Evolutionary conservation across 83 land plant genomes (phyloP), one percentile per base, ranked within the genome.

Genomic region (Thuja plicata): DNA sequence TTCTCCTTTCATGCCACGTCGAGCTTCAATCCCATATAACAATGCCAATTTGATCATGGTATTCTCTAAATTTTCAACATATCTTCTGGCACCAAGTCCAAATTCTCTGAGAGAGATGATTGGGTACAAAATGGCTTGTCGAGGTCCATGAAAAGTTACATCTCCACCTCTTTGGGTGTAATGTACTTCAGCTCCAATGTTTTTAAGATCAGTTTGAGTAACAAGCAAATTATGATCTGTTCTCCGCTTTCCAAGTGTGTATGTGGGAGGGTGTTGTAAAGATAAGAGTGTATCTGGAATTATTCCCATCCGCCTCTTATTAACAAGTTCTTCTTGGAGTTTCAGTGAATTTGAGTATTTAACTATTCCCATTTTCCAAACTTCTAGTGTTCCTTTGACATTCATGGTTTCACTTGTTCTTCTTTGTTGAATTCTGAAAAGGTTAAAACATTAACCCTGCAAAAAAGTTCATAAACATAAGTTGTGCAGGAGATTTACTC

Each of bases 191-290:
- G 97, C 97, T 48, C 97, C 97, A 43, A 97, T 74, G 52, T 89
- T 43, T 85, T 92, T 38, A 5, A 97, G 94, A 5, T 91, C 94
- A 35, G 91, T 87, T 88, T 92, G 94, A 46, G 95, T 70, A 13
- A 95, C 84, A 45, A 96, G 87, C 66, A 97, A 82, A 91, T 97
- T 97, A 90, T 97, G 97, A 45, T 90, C 87, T n/a, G 99, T 97
- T 50, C 89, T 83, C 60, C 99, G 90, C 90, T 97, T 97, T 54
- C 99, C 99, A 85, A 97, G 94, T 13, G 99, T 97, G 87, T 94
- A 96, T 3, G 99, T 96, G 55, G 99, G 99, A 57, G 98, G 97
- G 87, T 97, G 99, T 87, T 97, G 98, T 32, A 97, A 86, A 77
- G 96, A 95, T 24, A 97, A 81, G 19, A 97, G 83, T 1, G 91